Evolutionary conservation across 2,329 filamentous ascomycete genomes (phyloP), one percentile per base, ranked within the genome.

Genomic region (Cercospora sp.): DNA sequence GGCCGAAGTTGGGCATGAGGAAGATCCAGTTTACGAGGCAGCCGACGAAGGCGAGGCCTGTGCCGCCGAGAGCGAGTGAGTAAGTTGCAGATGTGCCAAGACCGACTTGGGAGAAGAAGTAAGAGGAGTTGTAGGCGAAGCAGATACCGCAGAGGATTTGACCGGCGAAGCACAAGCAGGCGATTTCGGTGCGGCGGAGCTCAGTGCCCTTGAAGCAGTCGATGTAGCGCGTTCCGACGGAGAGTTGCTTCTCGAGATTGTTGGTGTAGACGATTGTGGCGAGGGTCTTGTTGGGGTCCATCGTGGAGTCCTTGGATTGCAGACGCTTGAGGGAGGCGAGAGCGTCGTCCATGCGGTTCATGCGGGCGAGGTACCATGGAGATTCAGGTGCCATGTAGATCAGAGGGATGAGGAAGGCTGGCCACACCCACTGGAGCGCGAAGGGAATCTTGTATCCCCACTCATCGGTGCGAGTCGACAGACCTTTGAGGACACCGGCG

Each of bases 341-440:
- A 5, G 48, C 48, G 9, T 53, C 48, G 48, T 53, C 48, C 48
- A 53, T 53, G 48, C 48, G 48, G 20, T 23, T 23, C 48, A 53
- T 53, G 3, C 48, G 48, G 23, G 48, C 48, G 20, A 53, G 48
- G 4, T 53, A 53, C 48, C 74, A 76, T 5, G 74, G 75, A 30
- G 70, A 73, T 59, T 76, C 74, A 0, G 74, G 75, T 18, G 73
- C 73, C 30, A 75, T 70, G 36, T 65, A 69, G 64, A 75, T 70
- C 23, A 67, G 60, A 70, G 76, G 66, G 9, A 77, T 69, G 2
- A 77, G 60, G 10, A 80, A 75, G 5, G 69, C 70, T 31, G 75
- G 79, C 75, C 75, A 82, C n/a, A 81, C 72, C 74, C 79, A 81
- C 66, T 84, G 82, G n/a, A 82, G 70, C 2, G 79, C 79, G 69